These are phyloP conservation scores for Coniferiporia sulphurascens DNA, from an alignment of 1,284 basidiomycete species.

Conservation along the genomic window DNA sequence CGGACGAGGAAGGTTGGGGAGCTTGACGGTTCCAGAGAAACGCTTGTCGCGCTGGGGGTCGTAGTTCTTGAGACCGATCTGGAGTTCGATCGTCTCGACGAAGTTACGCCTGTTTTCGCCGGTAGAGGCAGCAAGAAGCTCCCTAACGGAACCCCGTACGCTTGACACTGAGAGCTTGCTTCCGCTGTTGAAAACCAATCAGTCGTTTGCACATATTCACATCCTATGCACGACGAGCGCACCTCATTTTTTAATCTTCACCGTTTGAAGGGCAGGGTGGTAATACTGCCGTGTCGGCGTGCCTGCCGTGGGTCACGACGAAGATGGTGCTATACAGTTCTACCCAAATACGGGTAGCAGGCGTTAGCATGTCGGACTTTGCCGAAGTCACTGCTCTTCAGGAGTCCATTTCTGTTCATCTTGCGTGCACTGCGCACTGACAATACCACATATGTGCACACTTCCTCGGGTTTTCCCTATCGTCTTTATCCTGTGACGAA, in stretches of 20 bases:
- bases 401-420: too few relatives aligned
- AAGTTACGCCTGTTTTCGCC: conserved; percentile 88
- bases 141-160: conserved; percentile 95
- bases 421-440: too few relatives aligned
- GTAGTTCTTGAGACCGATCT: conserved; percentile 98
- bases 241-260: conserved; percentile 18
- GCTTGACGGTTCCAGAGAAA: conserved; percentile 97
- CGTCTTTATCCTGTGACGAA: too few relatives aligned
- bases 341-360: not conserved
- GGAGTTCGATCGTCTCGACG: conserved; percentile 91
- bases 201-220: not conserved
- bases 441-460: too few relatives aligned
- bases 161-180: conserved; percentile 94
- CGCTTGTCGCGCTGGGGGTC: conserved; percentile 94
- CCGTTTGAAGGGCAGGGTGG: conserved; percentile 13
- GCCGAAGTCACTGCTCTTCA: too few relatives aligned
- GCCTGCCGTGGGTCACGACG: too few relatives aligned
- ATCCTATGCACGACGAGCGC: not conserved
- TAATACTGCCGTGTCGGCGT: not conserved
- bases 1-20: conserved; percentile 95
- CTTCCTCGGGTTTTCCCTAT: too few relatives aligned
- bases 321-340: not conserved
- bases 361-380: not conserved
- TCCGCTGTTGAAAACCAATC: conserved; percentile 21
- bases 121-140: conserved; percentile 70